phyloP scores from a whole-genome alignment of 2,329 filamentous ascomycete species.

The Aspergillus sp. region DNA sequence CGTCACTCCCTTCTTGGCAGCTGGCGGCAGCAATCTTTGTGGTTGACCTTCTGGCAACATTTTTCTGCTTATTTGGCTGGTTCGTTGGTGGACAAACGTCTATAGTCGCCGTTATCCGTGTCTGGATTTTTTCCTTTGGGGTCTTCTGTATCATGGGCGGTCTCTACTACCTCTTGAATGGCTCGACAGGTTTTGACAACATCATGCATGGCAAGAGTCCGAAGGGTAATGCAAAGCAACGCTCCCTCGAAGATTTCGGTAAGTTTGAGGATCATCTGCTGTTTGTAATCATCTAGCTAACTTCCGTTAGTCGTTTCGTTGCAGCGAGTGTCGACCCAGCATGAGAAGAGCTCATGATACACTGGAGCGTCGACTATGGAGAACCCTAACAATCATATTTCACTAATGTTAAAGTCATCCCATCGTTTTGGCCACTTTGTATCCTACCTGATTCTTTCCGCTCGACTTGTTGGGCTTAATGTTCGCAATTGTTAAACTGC shows the following conservation, averaged over 20 bases:
- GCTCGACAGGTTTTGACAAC: conserved; percentile 77
- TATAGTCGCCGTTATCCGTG: conserved; percentile 77
- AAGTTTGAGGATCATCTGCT: conserved; percentile 39
- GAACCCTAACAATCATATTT: no score
- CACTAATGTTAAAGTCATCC: no score
- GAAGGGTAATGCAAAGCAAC: conserved; percentile 72
- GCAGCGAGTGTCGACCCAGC: conserved; percentile 83
- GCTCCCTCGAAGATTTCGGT: conserved; percentile 84
- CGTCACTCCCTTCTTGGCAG: conserved; percentile 81
- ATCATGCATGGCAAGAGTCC: conserved; percentile 85
- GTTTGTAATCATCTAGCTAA: conserved; percentile 40
- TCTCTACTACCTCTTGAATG: conserved; percentile 74
- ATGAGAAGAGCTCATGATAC: conserved; percentile 61
- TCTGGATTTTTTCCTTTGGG: conserved; percentile 88
- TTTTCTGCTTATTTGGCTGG: conserved; percentile 81
- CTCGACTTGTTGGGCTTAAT: no score
- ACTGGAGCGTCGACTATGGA: no score
- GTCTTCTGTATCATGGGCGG: conserved; percentile 78
- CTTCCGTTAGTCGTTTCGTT: conserved; percentile 65
- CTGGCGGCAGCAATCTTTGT: conserved; percentile 68
- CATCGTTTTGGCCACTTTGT: no score
- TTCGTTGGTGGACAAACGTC: conserved; percentile 65
- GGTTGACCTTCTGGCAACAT: conserved; percentile 76
- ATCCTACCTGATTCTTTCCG: no score
- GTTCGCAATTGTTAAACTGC: no score